Conservation (phyloP, 2,329 filamentous ascomycete species). For the Talaromyces marneffei region DNA sequence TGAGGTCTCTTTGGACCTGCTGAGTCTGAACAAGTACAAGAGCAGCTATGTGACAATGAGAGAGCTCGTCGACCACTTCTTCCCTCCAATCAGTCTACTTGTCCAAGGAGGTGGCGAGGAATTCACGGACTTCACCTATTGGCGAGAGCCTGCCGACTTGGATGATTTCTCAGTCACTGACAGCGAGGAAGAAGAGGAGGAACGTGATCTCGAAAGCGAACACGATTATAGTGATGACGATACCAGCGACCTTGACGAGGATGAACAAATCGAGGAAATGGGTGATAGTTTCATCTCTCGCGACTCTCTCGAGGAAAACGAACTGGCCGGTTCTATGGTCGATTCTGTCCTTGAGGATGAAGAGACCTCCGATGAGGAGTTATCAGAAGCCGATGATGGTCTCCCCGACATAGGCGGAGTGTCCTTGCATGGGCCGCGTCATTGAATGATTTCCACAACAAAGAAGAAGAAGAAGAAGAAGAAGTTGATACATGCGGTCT, state of each 20-base stretch:
- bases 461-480: background rate
- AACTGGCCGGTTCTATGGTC: slow-evolving; percentile 40
- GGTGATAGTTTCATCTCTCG: slow-evolving; percentile 33
- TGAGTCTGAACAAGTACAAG: slow-evolving; percentile 89
- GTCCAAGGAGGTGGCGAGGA: slow-evolving; percentile 87
- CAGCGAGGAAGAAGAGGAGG: slow-evolving; percentile 48
- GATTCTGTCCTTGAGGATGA: slow-evolving; percentile 19
- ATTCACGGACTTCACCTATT: slow-evolving; percentile 96
- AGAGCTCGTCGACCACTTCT: slow-evolving; percentile 96
- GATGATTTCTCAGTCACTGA: slow-evolving; percentile 87
- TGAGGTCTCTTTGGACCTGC: slow-evolving; percentile 83
- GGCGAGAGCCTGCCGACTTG: slow-evolving; percentile 79
- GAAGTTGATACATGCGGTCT: background rate
- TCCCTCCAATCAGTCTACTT: slow-evolving; percentile 81
- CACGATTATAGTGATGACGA: slow-evolving; percentile 45
- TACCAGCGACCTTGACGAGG: slow-evolving; percentile 47
- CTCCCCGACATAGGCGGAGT: slow-evolving; percentile 24
- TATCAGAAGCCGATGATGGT: slow-evolving; percentile 33
- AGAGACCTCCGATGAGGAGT: slow-evolving; percentile 12
- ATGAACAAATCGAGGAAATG: slow-evolving; percentile 36
- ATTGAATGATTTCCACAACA: background rate
- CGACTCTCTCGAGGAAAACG: slow-evolving; percentile 41
- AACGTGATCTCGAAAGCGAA: slow-evolving; percentile 42
- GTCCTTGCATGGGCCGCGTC: slow-evolving; percentile 6
- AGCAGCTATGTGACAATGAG: slow-evolving; percentile 96